These are phyloP conservation scores for Boletus huronensis DNA, from an alignment of 768 basidiomycete genomes.

Conservation along the genomic window DNA sequence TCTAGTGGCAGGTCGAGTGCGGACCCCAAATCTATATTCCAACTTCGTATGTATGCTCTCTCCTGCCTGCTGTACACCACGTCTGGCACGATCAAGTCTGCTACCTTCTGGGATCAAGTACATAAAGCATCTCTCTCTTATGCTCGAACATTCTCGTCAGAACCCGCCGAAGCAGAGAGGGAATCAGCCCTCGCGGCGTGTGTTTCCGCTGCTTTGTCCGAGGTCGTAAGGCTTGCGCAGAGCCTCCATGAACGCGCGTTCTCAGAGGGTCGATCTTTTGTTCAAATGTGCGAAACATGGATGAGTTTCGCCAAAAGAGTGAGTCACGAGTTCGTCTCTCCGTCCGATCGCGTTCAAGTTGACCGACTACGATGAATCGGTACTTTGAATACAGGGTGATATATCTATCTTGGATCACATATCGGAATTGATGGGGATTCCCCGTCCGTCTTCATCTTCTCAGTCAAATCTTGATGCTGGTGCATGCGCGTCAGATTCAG, in stretches of 20 bases:
- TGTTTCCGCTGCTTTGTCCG: slow-evolving; percentile 43
- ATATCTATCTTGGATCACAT: slow-evolving; percentile 47
- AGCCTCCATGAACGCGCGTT: slow-evolving; percentile 38
- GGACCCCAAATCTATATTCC: slow-evolving; percentile 29
- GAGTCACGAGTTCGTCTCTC: not conserved
- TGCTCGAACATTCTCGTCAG: slow-evolving; percentile 20
- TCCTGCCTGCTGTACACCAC: slow-evolving; percentile 47
- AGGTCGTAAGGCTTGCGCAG: slow-evolving; percentile 42
- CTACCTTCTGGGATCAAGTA: slow-evolving; percentile 70
- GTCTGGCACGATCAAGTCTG: slow-evolving; percentile 44
- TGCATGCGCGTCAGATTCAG: not conserved
- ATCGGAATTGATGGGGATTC: slow-evolving; percentile 36
- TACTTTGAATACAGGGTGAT: slow-evolving; percentile 40
- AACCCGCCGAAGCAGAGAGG: slow-evolving; percentile 21
- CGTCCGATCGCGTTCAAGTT: not conserved
- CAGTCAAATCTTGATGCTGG: not conserved
- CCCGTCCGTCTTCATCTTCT: slow-evolving; percentile 4
- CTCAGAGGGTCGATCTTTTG: slow-evolving; percentile 49
- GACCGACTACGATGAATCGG: not conserved
- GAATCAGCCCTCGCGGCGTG: slow-evolving; percentile 26
- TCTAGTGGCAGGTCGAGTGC: slow-evolving; percentile 15
- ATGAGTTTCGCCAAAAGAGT: slow-evolving; percentile 64
- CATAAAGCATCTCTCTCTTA: slow-evolving; percentile 44
- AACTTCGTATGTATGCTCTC: slow-evolving; percentile 43
- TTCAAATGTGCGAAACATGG: slow-evolving; percentile 71